phyloP scores from a whole-genome alignment of 306 rosid species.

The Glycine soja region DNA sequence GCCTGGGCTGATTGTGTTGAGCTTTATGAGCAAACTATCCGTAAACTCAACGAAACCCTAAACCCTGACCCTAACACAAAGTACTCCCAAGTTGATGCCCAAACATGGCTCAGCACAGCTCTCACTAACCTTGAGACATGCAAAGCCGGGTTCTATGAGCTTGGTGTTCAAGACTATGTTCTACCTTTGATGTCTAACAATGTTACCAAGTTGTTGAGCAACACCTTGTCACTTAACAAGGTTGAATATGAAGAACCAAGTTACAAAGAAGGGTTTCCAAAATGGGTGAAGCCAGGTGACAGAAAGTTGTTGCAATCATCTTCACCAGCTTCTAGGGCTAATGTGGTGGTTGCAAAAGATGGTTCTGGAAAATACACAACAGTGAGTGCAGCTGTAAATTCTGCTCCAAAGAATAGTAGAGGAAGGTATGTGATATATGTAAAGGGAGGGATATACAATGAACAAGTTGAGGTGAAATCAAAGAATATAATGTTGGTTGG shows the following conservation, averaged over 20 bases:
- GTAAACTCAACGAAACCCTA: conserved; percentile 56
- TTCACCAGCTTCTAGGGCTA: conserved; percentile 58
- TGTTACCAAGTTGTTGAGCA: conserved; percentile 59
- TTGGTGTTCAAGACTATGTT: conserved; percentile 55
- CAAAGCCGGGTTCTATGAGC: conserved; percentile 58
- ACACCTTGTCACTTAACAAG: too few relatives aligned
- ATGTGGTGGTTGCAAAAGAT: conserved; percentile 76
- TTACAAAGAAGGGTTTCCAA: conserved; percentile 63
- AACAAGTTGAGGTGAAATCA: conserved; percentile 62
- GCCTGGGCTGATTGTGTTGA: conserved; percentile 75
- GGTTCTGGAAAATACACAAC: conserved; percentile 76
- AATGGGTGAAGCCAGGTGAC: conserved; percentile 58
- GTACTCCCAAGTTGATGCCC: conserved; percentile 58
- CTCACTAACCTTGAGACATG: too few relatives aligned
- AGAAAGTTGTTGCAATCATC: conserved; percentile 69
- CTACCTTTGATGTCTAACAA: conserved; percentile 62
- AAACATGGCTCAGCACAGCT: conserved; percentile 76
- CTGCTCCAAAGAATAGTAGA: conserved; percentile 59
- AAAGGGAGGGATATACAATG: conserved; percentile 75
- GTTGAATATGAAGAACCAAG: not conserved
- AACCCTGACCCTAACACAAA: conserved; percentile 48
- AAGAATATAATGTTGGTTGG: conserved; percentile 79
- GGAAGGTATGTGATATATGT: conserved; percentile 81
- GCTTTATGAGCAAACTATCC: conserved; percentile 62
- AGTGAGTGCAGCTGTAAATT: conserved; percentile 57